Evolutionary conservation across 768 basidiomycete species (phyloP).

Genomic region (Termitomyces sp.): DNA sequence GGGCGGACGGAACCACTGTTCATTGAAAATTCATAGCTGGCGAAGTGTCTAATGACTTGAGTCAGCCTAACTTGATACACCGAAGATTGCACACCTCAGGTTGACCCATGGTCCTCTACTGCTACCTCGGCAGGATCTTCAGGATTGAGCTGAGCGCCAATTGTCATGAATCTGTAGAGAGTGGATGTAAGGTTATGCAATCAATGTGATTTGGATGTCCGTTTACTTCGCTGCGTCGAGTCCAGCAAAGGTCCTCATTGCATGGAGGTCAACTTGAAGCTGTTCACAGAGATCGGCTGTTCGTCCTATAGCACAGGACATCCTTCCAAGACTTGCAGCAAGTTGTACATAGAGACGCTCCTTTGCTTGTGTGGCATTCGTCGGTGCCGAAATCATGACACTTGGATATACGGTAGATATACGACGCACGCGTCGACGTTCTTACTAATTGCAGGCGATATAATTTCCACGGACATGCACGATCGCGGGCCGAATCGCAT

Average conservation of each 20-base stretch:
- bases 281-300: slow-evolving; percentile 77
- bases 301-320: slow-evolving; percentile 62
- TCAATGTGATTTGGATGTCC: background rate
- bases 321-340: slow-evolving; percentile 58
- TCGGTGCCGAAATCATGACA: slow-evolving; percentile 30
- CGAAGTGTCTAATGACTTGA: background rate
- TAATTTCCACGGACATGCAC: no score
- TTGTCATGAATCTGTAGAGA: slow-evolving; percentile 34
- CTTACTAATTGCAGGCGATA: no score
- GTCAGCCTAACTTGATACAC: background rate
- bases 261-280: slow-evolving; percentile 68
- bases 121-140: slow-evolving; percentile 20
- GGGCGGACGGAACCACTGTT: background rate
- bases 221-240: slow-evolving; percentile 79
- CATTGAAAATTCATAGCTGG: background rate
- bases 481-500: no score
- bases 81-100: no score
- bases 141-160: slow-evolving; percentile 33
- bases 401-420: no score
- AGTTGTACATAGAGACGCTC: slow-evolving; percentile 78
- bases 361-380: slow-evolving; percentile 71
- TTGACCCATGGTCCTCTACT: background rate
- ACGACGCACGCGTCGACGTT: no score
- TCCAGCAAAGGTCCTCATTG: slow-evolving; percentile 76
- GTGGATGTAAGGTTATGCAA: background rate